A percentile compares a stretch with the other conserved stretches of the same genome.
Conservation (phyloP, 2,329 filamentous ascomycete genomes). For the Penicillium freii region DNA sequence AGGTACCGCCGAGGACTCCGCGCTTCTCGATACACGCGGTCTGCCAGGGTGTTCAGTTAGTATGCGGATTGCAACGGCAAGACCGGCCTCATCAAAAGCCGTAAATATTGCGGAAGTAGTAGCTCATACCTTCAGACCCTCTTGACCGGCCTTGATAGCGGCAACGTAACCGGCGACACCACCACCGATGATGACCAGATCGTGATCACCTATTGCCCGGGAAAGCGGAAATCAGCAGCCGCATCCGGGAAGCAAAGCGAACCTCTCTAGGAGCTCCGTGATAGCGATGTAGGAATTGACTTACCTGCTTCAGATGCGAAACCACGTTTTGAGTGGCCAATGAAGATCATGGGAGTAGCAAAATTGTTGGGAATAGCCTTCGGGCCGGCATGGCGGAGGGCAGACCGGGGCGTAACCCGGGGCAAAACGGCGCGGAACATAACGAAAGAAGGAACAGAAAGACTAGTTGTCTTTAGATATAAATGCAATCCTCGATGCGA, state of each 20-base stretch:
- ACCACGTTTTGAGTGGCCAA: constrained; percentile 52
- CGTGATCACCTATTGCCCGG: constrained; percentile 72
- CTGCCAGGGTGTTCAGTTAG: constrained; percentile 47
- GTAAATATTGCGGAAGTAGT: not conserved
- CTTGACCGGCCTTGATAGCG: constrained; percentile 97
- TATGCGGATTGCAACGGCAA: not conserved
- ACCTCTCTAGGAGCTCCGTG: constrained; percentile 1
- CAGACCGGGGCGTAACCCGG: constrained; percentile 48
- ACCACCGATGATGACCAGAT: constrained; percentile 95
- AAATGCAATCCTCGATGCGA: constrained; percentile 29
- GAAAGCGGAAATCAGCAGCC: constrained; percentile 22
- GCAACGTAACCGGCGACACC: constrained; percentile 98
- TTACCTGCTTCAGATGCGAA: constrained; percentile 54
- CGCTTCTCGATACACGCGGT: constrained; percentile 98
- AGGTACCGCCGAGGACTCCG: constrained; percentile 90
- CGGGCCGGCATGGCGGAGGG: constrained; percentile 39
- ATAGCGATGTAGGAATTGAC: constrained; percentile 12
- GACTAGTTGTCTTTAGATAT: constrained; percentile 29
- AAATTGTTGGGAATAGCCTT: constrained; percentile 37
- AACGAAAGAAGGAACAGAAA: constrained; percentile 29
- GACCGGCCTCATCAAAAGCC: not conserved
- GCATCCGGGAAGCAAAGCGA: constrained; percentile 20
- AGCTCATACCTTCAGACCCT: constrained; percentile 79
- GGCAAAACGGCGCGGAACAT: constrained; percentile 56
- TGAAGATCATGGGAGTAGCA: constrained; percentile 43